Base-by-base conservation (phyloP, 139 green algal genomes). In the Mychonastes homosphaera region DNA sequence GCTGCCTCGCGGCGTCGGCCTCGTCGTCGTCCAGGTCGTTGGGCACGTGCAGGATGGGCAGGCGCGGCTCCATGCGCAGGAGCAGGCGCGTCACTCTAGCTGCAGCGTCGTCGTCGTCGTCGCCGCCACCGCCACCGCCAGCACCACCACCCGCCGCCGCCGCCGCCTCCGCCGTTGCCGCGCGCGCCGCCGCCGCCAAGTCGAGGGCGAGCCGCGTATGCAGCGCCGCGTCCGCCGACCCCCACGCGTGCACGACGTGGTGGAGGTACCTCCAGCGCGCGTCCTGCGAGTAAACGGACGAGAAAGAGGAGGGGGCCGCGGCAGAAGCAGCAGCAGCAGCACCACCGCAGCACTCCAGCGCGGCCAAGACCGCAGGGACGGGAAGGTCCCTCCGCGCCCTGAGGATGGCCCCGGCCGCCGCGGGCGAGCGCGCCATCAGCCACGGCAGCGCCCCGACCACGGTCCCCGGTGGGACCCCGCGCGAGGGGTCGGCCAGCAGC, bases 151-250 rank as follows among this genome's bases (percentile, higher is more conserved):
- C 9, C 15, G 9, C 45, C 15, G 19, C 45, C 13, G 21, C 45
- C 45, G 45, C 45, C 15, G 19, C 19, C 10, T 53, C 45, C 52
- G 30, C 39, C 45, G 21, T 10, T 52, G 45, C 18, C 8, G 45
- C 45, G 24, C 12, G 16, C 21, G 45, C 8, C 8, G 8, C 8
- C 18, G 45, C 65, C 24, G 59, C 58, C 16, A 84, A 65, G 47
- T 69, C 67, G 3, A 74, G 32, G 4, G 71, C 75, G 21, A 87
- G 74, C 71, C 85, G 72, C 0, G 75, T 85, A 55, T 85, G 77
- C 19, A 84, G 28, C 1, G 53, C 53, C 4, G 64, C 15, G 18
- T 58, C 52, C 23, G 33, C 24, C 3, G 24, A 13, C 13, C 34
- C 12, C 32, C 30, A 18, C 33, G 33, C 28, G 23, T 60, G 51